A percentile compares a stretch with the other conserved stretches of the same genome.
phyloP scores from a whole-genome alignment of 306 rosid species.

The Glycine soja region DNA sequence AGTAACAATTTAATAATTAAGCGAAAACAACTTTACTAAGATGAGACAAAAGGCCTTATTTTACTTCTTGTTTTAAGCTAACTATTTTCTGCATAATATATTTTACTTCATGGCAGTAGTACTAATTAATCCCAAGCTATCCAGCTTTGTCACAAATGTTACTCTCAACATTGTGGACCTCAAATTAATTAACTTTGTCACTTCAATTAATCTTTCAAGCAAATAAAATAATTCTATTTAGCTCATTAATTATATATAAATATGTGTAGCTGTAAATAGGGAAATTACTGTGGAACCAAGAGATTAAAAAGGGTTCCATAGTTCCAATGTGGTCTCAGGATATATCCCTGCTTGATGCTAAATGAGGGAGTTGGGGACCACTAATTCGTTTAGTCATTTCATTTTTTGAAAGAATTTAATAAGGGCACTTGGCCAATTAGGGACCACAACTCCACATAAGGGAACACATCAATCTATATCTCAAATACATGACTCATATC shows the following conservation, averaged over 20 bases:
- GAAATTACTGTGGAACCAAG: conserved; percentile 18
- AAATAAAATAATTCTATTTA: background rate
- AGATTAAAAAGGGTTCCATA: background rate
- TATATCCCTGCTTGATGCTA: conserved; percentile 18
- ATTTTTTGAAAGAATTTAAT: background rate
- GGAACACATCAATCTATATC: background rate
- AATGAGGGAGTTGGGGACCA: conserved; percentile 37
- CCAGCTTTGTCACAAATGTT: too few relatives aligned
- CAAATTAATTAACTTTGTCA: background rate
- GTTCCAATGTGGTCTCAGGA: background rate
- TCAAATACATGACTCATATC: background rate
- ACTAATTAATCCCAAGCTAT: too few relatives aligned
- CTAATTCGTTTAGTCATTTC: conserved; percentile 11
- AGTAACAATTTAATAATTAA: conserved; percentile 18
- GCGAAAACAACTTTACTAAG: conserved; percentile 12
- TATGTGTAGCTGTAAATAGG: conserved; percentile 8
- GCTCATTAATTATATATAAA: background rate
- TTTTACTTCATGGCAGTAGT: too few relatives aligned
- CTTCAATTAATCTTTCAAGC: background rate
- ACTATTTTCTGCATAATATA: background rate
- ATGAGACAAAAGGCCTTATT: conserved; percentile 18
- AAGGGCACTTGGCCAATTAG: conserved; percentile 15
- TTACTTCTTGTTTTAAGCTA: conserved; percentile 34
- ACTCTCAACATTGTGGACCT: too few relatives aligned
- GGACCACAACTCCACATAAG: background rate